Base-by-base conservation (phyloP, 352 stramenopile species). In the Phytophthora pini region DNA sequence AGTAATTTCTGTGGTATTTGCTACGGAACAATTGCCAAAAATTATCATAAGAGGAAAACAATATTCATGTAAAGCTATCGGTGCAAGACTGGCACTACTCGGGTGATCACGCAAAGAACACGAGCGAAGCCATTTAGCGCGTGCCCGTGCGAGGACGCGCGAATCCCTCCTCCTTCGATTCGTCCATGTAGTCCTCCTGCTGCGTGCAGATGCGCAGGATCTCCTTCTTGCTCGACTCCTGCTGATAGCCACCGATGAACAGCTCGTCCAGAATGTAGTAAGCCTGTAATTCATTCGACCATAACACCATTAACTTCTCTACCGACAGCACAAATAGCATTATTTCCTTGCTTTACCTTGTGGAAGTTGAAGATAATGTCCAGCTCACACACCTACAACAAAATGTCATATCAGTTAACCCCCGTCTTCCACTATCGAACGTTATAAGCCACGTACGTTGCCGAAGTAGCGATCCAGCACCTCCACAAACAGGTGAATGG, bases 331-430 rank as follows among this genome's bases (percentile, higher is more conserved):
- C 12, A 40, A 17, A 12, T n/a, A 58, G 24, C 27, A 52, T 36
- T 17, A 49, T 32, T 15, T 9, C 31, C 31, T 36, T 12, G 29
- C 20, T 6, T 3, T n/a, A 89, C 81, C 87, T 99, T 99, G 84
- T 99, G 97, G 80, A 99, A 99, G 84, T 99, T 99, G 84, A 99
- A 99, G 55, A 99, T 99, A 79, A 99, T 99, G 76, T 99, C 92
- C 45, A 98, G 76, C 72, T 98, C 91, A 54, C 89, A 97, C 54
- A 92, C 89, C 89, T 93, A 49, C 31, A 34, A 12, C n/a, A 51
- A 29, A 68, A 26, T 32, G 10, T 13, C 8, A 13, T 13, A 8
- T 27, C 57, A 22, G 7, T n/a, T 11, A 39, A 11, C 31, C 9
- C 3, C 13, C 2, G 31, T 29, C 10, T 27, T 17, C 38, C 32